Evolutionary conservation across 176 grass and related monocot species (phyloP), one percentile per base, ranked within the genome.

Genomic region (Lolium rigidum): DNA sequence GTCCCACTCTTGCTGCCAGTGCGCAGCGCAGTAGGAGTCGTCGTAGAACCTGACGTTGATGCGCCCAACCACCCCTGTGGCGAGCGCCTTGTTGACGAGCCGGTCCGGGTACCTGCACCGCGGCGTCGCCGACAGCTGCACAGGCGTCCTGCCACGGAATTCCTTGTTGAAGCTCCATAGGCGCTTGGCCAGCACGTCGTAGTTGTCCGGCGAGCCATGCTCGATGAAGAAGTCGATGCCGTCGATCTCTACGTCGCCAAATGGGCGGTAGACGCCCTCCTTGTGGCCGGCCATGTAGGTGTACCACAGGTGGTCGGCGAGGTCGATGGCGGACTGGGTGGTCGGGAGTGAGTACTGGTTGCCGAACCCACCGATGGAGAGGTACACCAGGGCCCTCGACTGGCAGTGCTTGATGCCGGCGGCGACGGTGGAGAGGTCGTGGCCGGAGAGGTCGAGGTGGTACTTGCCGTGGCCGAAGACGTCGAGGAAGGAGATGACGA

Each of bases 361-460:
- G 13, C 21, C 73, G 24, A 31, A 26, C 48, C 73, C 73, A 20
- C 73, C 73, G 24, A 76, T 76, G 73, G 73, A 76, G 48, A 76
- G 47, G 48, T 52, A 26, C 2, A 76, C 9, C 21, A 16, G 25
- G 73, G 52, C 24, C 25, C 26, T 74, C 44, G 5, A 49, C 43
- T 74, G 46, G 20, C 38, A 39, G 38, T 39, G 5, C 38, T 39
- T 39, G 38, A 39, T 39, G 38, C 5, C 38, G 38, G 38, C 38
- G 21, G 44, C 70, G 44, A 74, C 46, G 46, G 22, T 0, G 71
- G 46, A 24, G 6, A 74, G 10, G 46, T 74, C 71, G 71, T 74
- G 71, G 13, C 71, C 46, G 21, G 71, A 74, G 46, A 74, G 71
- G 71, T 74, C 71, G 46, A 14, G n/a, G 46, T 48, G 48, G 46